phyloP scores from a whole-genome alignment of 2,329 filamentous ascomycete species.

The Hypoxylon sp. region DNA sequence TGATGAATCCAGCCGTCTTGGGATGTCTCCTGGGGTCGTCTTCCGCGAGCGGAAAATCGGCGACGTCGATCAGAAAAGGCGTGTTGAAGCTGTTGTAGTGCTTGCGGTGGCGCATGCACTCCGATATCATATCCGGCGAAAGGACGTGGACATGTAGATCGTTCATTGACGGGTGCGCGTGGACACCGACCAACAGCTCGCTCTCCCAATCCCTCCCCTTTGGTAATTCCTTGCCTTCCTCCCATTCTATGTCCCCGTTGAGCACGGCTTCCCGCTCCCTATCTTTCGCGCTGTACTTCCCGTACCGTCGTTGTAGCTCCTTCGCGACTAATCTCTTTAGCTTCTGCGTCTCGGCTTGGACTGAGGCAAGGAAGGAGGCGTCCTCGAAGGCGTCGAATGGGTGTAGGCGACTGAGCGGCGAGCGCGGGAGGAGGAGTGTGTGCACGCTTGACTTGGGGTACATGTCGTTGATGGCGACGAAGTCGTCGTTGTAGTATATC shows the following conservation, averaged over 20 bases:
- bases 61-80: conserved; percentile 83
- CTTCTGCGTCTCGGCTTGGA: conserved; percentile 72
- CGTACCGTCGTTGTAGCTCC: conserved; percentile 80
- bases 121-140: conserved; percentile 82
- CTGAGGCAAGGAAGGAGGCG: conserved; percentile 74
- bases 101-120: conserved; percentile 80
- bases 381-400: conserved; percentile 85
- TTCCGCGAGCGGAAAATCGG: conserved; percentile 81
- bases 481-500: conserved; percentile 76
- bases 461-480: conserved; percentile 84
- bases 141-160: conserved; percentile 93
- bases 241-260: conserved; percentile 67
- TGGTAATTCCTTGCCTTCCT: conserved; percentile 68
- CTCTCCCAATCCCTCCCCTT: conserved; percentile 81
- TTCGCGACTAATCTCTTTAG: conserved; percentile 77
- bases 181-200: conserved; percentile 84
- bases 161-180: conserved; percentile 91
- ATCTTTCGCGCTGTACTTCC: conserved; percentile 74
- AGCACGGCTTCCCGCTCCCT: conserved; percentile 76
- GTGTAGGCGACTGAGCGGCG: conserved; percentile 73
- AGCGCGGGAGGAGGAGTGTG: conserved; percentile 86
- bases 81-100: conserved; percentile 96
- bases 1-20: conserved; percentile 71
- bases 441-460: conserved; percentile 91
- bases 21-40: conserved; percentile 76